Base-by-base conservation (phyloP, 352 stramenopile genomes). In the Pythium vanterpoolii region DNA sequence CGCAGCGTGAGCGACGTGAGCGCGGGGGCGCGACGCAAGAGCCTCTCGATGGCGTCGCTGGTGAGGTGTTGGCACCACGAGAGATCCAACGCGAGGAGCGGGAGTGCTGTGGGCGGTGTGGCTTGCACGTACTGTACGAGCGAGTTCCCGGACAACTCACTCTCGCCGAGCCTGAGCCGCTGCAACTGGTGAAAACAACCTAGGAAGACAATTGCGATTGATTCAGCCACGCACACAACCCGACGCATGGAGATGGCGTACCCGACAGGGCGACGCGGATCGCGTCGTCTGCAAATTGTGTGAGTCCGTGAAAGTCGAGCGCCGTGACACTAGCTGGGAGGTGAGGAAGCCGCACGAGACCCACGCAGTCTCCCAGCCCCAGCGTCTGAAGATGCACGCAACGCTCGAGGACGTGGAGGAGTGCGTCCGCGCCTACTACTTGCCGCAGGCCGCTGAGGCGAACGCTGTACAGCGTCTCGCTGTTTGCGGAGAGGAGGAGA, bases 31-130 rank as follows among this genome's bases (percentile, higher is more conserved):
- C 39, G 26, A 5, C 42, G 38, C 13, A 73, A 42, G 18, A 73
- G 28, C 23, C 33, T 19, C 18, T 46, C 21, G 16, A 70, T 24
- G 5, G 33, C 56, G 16, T 57, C 28, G 38, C 34, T 45, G 23
- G 53, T 49, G n/a, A 66, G 49, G 13, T 28, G 39, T 26, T 36
- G 49, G 23, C 66, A 70, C 66, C 66, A 73, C 18, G 66, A 73
- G 13, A 73, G 34, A 54, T 73, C 55, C 39, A 45, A 38, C 13
- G 34, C 40, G 23, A 23, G 23, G 21, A 21, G 42, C 13, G 42
- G 1, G 3, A 26, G 8, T 1, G 44, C 7, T 23, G 10, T 19
- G n/a, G 24, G 16, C 1, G 42, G 23, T n/a, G n/a, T n/a, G 7
- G 36, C 16, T 16, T 39, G 16, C 27, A 42, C 27, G 10, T 65